Evolutionary conservation across 306 rosid species (phyloP).

Genomic region (Citrullus colocynthis): DNA sequence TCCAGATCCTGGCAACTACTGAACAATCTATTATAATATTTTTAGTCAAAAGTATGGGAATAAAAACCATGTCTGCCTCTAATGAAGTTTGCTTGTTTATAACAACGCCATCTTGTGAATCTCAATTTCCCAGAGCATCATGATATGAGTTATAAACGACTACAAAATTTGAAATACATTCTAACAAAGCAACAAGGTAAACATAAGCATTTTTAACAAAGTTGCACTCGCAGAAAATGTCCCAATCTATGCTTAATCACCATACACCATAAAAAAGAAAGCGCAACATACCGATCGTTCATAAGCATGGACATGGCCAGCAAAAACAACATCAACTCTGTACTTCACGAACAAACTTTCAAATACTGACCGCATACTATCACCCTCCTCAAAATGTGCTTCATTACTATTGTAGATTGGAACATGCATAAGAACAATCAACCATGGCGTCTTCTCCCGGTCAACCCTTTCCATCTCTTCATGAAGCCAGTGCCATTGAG

Average conservation of each 20-base stretch:
- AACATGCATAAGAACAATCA: conserved; percentile 80
- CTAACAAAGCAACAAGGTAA: background rate
- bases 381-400: conserved; percentile 91
- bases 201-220: background rate
- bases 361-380: conserved; percentile 68
- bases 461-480: conserved; percentile 66
- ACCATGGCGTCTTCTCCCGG: conserved; percentile 93
- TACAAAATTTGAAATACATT: background rate
- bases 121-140: background rate
- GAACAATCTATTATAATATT: background rate
- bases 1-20: background rate
- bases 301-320: conserved; percentile 98
- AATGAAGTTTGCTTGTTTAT: background rate
- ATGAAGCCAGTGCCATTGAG: conserved; percentile 60
- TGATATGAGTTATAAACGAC: background rate
- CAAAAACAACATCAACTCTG: conserved; percentile 81
- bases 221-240: background rate
- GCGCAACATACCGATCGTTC: conserved; percentile 80
- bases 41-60: background rate
- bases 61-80: background rate
- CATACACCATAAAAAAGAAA: background rate
- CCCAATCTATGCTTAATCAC: background rate
- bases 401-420: conserved; percentile 78
- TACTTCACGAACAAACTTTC: conserved; percentile 73
- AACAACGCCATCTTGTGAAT: background rate